Evolutionary conservation across 352 stramenopile species (phyloP).

Genomic region (Phytophthora nicotianae): DNA sequence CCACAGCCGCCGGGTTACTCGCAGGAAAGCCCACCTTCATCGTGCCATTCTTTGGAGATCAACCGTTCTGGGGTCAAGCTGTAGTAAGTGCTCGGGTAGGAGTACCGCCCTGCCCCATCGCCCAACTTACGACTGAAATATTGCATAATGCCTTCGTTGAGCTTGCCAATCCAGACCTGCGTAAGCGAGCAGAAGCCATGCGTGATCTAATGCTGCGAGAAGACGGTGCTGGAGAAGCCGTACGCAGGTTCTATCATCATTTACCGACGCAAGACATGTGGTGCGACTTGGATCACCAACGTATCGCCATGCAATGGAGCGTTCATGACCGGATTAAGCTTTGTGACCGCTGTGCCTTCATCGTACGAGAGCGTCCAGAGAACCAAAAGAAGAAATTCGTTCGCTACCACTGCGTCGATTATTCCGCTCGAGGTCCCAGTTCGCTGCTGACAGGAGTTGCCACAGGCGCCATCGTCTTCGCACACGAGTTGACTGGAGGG

Average conservation of each 20-base stretch:
- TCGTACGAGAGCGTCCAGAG: constrained; percentile 31
- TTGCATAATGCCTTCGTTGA: constrained; percentile 73
- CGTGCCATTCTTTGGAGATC: constrained; percentile 94
- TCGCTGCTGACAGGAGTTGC: constrained; percentile 45
- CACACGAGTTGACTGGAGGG: constrained; percentile 45
- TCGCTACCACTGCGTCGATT: constrained; percentile 46
- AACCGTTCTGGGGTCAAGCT: constrained; percentile 93
- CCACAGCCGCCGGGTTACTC: constrained; percentile 89
- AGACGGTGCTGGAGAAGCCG: constrained; percentile 81
- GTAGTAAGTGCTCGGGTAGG: constrained; percentile 80
- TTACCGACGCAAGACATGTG: constrained; percentile 88
- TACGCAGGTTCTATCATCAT: constrained; percentile 87
- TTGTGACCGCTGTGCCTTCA: constrained; percentile 44
- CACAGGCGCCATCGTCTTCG: constrained; percentile 27
- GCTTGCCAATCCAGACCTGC: constrained; percentile 54
- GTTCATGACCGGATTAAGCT: constrained; percentile 41
- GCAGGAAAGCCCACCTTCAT: constrained; percentile 92
- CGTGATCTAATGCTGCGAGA: constrained; percentile 68
- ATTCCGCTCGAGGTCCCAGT: constrained; percentile 48
- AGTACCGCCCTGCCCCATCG: constrained; percentile 80
- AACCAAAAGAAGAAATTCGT: constrained; percentile 39
- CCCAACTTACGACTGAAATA: constrained; percentile 74
- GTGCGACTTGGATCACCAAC: constrained; percentile 49
- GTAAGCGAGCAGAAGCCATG: constrained; percentile 48
- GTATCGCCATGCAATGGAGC: constrained; percentile 42